These are phyloP conservation scores for Schizochytrium sp. DNA, from an alignment of 108 stramenopile genomes.

Conservation along the genomic window DNA sequence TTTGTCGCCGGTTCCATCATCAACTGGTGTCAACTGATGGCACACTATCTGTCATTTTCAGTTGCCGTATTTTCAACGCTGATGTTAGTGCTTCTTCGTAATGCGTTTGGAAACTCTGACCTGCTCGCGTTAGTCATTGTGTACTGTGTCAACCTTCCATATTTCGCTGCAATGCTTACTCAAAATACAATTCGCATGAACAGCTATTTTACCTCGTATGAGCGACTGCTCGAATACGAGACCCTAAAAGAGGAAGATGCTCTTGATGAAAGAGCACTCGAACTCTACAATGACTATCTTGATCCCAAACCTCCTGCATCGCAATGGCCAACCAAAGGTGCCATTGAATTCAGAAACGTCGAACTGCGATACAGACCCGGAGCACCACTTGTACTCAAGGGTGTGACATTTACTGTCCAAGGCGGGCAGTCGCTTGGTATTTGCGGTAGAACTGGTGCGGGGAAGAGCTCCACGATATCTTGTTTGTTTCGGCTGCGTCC, in stretches of 20 bases:
- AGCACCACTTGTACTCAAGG: slow-evolving; percentile 88
- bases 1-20: slow-evolving; percentile 40
- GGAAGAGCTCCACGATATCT: slow-evolving; percentile 83
- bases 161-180: background rate
- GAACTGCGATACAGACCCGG: slow-evolving; percentile 86
- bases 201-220: slow-evolving; percentile 61
- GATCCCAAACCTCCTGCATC: background rate
- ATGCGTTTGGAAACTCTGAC: slow-evolving; percentile 1
- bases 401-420: slow-evolving; percentile 82
- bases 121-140: background rate
- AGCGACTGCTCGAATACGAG: slow-evolving; percentile 68
- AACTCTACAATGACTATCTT: background rate
- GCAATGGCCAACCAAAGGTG: slow-evolving; percentile 83
- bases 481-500: slow-evolving; percentile 84
- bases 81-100: slow-evolving; percentile 5
- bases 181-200: slow-evolving; percentile 43
- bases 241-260: slow-evolving; percentile 31
- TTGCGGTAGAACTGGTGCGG: slow-evolving; percentile 79
- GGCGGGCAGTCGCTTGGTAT: slow-evolving; percentile 83
- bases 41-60: slow-evolving; percentile 12
- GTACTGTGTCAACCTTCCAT: slow-evolving; percentile 13
- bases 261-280: background rate
- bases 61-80: background rate
- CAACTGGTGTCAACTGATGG: slow-evolving; percentile 34
- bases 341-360: slow-evolving; percentile 79